These are phyloP conservation scores for Rhodomyrtus psidioides DNA, from an alignment of 441 rosid genomes.

Conservation along the genomic window DNA sequence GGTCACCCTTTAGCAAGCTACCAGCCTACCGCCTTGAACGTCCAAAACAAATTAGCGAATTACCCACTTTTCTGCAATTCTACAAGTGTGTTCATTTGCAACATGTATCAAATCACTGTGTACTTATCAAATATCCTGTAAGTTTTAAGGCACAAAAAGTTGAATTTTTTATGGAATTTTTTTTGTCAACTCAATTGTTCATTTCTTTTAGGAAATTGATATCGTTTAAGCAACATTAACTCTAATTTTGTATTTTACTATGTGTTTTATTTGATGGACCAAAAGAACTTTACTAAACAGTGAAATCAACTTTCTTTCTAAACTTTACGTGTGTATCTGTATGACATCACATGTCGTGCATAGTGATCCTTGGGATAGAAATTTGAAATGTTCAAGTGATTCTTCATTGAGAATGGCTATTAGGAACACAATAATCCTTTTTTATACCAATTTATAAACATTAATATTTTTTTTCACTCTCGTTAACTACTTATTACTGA, in stretches of 20 bases:
- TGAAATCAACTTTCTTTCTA: background rate
- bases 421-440: background rate
- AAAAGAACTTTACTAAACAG: rapidly evolving
- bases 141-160: background rate
- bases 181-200: background rate
- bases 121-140: background rate
- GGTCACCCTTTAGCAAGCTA: no score
- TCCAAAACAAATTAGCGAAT: background rate
- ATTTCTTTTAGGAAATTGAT: background rate
- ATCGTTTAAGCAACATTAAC: background rate
- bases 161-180: background rate
- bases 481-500: background rate
- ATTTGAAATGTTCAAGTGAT: background rate
- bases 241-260: background rate
- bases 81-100: background rate
- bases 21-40: no score
- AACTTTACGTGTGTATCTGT: no score
- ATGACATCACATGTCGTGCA: background rate
- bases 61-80: background rate
- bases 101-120: background rate
- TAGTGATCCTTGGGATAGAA: no score
- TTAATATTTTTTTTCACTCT: no score
- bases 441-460: no score
- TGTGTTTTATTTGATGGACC: no score
- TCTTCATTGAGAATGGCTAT: background rate